A percentile compares a stretch with the other conserved stretches of the same genome.
These are phyloP conservation scores for Coemansia sp. DNA, from an alignment of 192 early-diverging fungal genomes.

Conservation along the genomic window DNA sequence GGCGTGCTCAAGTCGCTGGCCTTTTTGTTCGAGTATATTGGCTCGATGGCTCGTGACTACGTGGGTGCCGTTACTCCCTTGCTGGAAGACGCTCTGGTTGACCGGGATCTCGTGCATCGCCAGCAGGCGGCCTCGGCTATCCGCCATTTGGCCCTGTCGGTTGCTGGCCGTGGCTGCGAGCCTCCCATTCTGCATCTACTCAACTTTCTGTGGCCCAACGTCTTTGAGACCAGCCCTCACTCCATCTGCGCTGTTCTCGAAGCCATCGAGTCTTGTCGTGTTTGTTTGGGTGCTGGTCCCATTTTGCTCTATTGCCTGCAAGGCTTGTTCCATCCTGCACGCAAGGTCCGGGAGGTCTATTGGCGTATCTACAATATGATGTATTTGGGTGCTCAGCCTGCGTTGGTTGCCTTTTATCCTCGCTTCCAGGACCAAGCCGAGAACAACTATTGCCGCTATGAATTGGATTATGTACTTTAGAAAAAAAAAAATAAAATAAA, in stretches of 20 bases:
- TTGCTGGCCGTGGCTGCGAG: slow-evolving; percentile 88
- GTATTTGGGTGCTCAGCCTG: slow-evolving; percentile 88
- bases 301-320: slow-evolving; percentile 87
- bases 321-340: slow-evolving; percentile 96
- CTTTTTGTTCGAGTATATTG: slow-evolving; percentile 99
- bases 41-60: slow-evolving; percentile 97
- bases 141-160: slow-evolving; percentile 94
- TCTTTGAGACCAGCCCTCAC: slow-evolving; percentile 95
- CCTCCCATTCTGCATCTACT: slow-evolving; percentile 91
- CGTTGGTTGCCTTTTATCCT: slow-evolving; percentile 89
- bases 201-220: slow-evolving; percentile 97
- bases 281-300: slow-evolving; percentile 82
- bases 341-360: slow-evolving; percentile 93
- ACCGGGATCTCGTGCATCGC: slow-evolving; percentile 95
- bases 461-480: slow-evolving; percentile 73
- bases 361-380: slow-evolving; percentile 98
- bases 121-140: slow-evolving; percentile 96
- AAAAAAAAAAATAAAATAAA: no score
- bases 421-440: slow-evolving; percentile 73
- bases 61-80: slow-evolving; percentile 95
- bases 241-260: slow-evolving; percentile 98
- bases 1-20: slow-evolving; percentile 93
- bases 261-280: slow-evolving; percentile 89
- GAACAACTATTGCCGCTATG: slow-evolving; percentile 68
- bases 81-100: slow-evolving; percentile 94